Base-by-base conservation (phyloP, 768 basidiomycete species). In the Chlorophyllum brunneum region DNA sequence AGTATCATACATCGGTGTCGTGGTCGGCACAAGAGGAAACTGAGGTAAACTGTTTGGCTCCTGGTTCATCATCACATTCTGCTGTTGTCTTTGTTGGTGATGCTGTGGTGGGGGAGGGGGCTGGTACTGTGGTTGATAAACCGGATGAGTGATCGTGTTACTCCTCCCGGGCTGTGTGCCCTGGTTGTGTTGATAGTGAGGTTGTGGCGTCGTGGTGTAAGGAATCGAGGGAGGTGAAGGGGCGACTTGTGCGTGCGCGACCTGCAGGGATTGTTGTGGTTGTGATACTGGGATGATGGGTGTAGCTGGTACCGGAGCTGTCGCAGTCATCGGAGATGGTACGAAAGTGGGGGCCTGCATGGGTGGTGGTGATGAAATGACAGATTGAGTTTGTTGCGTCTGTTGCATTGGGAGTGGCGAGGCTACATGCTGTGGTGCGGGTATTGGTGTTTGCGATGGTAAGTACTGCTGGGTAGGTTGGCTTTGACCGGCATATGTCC, bases 11-110 rank as follows among this genome's bases (percentile, higher is more conserved):
- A 83, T 80, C 1, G 87, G 85, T 6, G 72, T 64, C 10, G 70
- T 69, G 3, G 83, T 85, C 4, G 87, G 88, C 5, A 71, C 86
- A 24, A 70, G 71, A 1, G 88, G 88, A 66, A 89, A 88, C 46
- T 77, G 75, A 0, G 86, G 80, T 5, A 88, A 60, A 49, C 67
- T 54, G 31, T 65, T 55, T 54, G 73, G 59, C 7, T 70, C 58
- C 2, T 15, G 47, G 13, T 27, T 39, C n/a, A 13, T 48, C 34
- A 23, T 36, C 34, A 36, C 3, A 36, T 16, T 36, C 15, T 27
- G 36, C 29, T 40, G 39, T 27, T 48, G 31, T 43, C 10, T 41
- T 40, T 22, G 48, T 49, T 52, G 45, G 15, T 37, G 18, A n/a
- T 45, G 43, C 27, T 43, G 42, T 27, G 53, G 39, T 31, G 49